phyloP scores from a whole-genome alignment of 345 rosid genomes.

The Populus euphratica region DNA sequence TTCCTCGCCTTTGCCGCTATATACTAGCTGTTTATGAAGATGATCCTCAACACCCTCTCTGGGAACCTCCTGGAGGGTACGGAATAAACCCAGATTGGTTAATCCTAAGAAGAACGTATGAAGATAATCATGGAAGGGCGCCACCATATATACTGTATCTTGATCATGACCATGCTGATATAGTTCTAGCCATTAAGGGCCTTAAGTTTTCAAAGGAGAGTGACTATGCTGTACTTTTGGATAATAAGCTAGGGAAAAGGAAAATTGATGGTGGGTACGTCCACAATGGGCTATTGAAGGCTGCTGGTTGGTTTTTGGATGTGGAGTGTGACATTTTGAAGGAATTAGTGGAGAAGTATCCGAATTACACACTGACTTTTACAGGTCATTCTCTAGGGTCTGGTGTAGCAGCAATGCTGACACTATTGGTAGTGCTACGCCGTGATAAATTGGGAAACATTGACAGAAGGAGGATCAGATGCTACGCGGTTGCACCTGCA shows the following conservation, averaged over 20 bases:
- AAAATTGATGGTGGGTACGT: slow-evolving; percentile 91
- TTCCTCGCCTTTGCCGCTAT: slow-evolving; percentile 84
- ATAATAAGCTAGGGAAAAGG: slow-evolving; percentile 77
- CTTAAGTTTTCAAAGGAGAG: slow-evolving; percentile 87
- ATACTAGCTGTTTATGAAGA: slow-evolving; percentile 91
- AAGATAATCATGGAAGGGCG: slow-evolving; percentile 71
- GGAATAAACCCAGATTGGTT: slow-evolving; percentile 76
- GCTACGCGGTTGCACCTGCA: slow-evolving; percentile 95
- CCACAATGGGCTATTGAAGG: slow-evolving; percentile 85
- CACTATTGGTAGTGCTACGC: slow-evolving; percentile 60
- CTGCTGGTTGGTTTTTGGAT: slow-evolving; percentile 82
- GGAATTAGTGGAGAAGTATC: slow-evolving; percentile 57
- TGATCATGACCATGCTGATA: slow-evolving; percentile 69
- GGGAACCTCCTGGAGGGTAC: slow-evolving; percentile 91
- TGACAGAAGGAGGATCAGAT: slow-evolving; percentile 74
- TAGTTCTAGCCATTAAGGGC: slow-evolving; percentile 78
- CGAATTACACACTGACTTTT: slow-evolving; percentile 76
- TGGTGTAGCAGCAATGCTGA: slow-evolving; percentile 84
- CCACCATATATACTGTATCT: slow-evolving; percentile 78
- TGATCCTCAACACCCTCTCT: slow-evolving; percentile 68
- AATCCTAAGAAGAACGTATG: slow-evolving; percentile 53
- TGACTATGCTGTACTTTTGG: slow-evolving; percentile 77
- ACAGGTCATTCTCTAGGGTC: slow-evolving; percentile 95
- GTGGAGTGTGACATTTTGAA: slow-evolving; percentile 69
- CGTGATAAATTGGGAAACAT: slow-evolving; percentile 64